Conservation (phyloP, 768 basidiomycete genomes). For the Asterophora parasitica region DNA sequence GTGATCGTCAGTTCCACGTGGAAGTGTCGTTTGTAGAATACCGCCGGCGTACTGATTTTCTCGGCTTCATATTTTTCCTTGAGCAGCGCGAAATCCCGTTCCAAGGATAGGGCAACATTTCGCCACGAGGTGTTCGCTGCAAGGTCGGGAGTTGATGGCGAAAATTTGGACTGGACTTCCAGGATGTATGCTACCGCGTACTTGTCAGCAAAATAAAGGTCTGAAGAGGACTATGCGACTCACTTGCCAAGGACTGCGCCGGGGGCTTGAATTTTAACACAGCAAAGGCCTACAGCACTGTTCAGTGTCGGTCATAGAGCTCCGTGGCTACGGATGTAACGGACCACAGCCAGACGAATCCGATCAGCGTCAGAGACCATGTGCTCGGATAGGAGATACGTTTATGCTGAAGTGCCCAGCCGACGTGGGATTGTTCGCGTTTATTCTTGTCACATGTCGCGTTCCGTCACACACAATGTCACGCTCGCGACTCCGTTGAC, state of each 20-base stretch:
- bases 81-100: constrained; percentile 33
- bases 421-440: too few relatives aligned
- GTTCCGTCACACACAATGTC: constrained; percentile 1
- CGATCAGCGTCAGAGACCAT: constrained; percentile 23
- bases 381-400: background rate
- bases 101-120: constrained; percentile 36
- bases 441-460: constrained; percentile 4
- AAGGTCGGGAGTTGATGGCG: constrained; percentile 19
- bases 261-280: constrained; percentile 42
- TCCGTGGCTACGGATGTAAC: constrained; percentile 12
- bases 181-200: constrained; percentile 42
- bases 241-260: constrained; percentile 37
- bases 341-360: constrained; percentile 39
- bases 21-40: background rate
- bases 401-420: too few relatives aligned
- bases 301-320: background rate
- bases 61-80: constrained; percentile 36
- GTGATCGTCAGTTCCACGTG: constrained; percentile 2
- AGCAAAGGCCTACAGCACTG: constrained; percentile 35
- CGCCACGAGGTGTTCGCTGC: constrained; percentile 32
- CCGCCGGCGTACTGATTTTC: constrained; percentile 33
- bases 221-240: constrained; percentile 9
- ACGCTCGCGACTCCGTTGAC: too few relatives aligned
- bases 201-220: background rate
- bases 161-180: constrained; percentile 34